A percentile compares a stretch with the other conserved stretches of the same genome.
Conservation (phyloP, 306 rosid genomes). For the Quercus aquifolioides region DNA sequence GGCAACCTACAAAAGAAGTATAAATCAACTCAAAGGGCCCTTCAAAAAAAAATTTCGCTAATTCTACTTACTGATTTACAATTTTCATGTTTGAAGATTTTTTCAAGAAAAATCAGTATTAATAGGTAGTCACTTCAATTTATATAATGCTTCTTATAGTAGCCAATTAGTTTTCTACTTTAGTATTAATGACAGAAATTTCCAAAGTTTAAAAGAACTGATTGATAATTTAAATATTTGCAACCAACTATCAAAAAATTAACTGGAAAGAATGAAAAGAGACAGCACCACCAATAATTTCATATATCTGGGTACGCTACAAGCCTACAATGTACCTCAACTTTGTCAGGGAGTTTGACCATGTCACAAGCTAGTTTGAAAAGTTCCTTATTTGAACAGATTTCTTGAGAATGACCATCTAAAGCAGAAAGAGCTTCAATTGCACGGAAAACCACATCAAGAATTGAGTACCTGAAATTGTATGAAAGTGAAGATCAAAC, state of each 20-base stretch:
- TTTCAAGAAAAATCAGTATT: background rate
- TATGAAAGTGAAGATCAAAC: constrained; percentile 9
- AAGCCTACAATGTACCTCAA: constrained; percentile 58
- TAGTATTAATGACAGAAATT: background rate
- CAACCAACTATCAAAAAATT: background rate
- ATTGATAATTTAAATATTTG: background rate
- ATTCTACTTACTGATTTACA: background rate
- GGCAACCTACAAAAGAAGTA: constrained; percentile 57
- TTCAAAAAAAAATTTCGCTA: background rate
- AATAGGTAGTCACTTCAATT: background rate
- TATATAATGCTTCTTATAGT: background rate
- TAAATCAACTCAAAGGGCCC: background rate
- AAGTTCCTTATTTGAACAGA: constrained; percentile 70
- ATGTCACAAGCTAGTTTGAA: constrained; percentile 52
- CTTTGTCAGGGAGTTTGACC: constrained; percentile 76
- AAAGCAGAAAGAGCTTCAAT: constrained; percentile 75
- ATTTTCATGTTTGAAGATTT: background rate
- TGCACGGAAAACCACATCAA: constrained; percentile 68
- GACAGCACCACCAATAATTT: background rate
- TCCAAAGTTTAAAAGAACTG: background rate
- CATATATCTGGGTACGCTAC: background rate
- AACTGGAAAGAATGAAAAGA: constrained; percentile 1
- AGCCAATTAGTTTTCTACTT: background rate
- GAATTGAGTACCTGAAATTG: constrained; percentile 66
- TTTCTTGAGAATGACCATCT: constrained; percentile 70